Conservation (phyloP, 1,139 yeast species). For the Scheffersomyces segobiensis region DNA sequence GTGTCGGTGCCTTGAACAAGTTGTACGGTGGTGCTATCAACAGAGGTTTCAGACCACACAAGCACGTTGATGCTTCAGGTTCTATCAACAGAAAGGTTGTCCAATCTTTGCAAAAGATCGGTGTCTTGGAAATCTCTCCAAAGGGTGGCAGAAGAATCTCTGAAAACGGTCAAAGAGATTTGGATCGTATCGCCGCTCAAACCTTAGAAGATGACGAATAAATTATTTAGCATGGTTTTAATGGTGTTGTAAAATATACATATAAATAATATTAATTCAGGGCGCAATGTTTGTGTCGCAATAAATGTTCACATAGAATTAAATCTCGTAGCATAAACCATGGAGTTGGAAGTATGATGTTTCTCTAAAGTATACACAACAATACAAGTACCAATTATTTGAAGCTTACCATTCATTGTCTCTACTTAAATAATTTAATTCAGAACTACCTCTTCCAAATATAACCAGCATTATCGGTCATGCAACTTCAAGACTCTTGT, state of each 20-base stretch:
- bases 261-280: background rate
- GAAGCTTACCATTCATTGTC: background rate
- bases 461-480: background rate
- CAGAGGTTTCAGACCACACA: constrained; percentile 99
- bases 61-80: constrained; percentile 99
- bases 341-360: background rate
- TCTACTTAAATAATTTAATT: no score
- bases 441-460: background rate
- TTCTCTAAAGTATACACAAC: background rate
- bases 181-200: constrained; percentile 99
- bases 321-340: background rate
- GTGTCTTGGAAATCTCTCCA: constrained; percentile 94
- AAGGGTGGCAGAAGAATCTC: constrained; percentile 99
- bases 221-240: constrained; percentile 21
- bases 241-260: constrained; percentile 4
- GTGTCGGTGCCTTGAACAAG: constrained; percentile 99
- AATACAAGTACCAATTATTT: background rate
- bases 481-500: constrained; percentile 6
- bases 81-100: constrained; percentile 98
- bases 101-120: constrained; percentile 98
- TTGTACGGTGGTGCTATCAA: constrained; percentile 98
- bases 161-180: constrained; percentile 99
- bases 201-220: constrained; percentile 88
- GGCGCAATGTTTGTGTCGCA: background rate
- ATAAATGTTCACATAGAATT: background rate